These are phyloP conservation scores for Hanseniaspora vineae DNA, from an alignment of 805 yeast species.

Conservation along the genomic window DNA sequence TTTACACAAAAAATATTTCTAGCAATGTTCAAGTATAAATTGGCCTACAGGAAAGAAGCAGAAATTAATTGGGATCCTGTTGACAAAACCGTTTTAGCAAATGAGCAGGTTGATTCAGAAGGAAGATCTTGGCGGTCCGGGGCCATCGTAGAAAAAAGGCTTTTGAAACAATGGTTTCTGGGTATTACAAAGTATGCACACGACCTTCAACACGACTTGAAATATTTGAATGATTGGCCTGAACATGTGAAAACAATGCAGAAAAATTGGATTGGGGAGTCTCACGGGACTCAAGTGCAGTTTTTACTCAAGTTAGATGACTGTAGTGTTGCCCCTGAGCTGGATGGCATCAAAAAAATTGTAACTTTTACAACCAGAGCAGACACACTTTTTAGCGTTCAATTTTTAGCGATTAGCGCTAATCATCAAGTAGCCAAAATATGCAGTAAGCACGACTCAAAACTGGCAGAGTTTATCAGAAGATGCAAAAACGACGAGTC, in stretches of 20 bases:
- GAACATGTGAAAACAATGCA: constrained; percentile 83
- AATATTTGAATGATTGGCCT: constrained; percentile 66
- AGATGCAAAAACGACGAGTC: constrained; percentile 17
- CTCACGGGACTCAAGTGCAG: constrained; percentile 60
- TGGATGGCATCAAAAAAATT: constrained; percentile 15
- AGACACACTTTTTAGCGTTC: constrained; percentile 76
- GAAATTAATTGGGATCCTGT: constrained; percentile 97
- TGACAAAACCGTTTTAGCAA: constrained; percentile 88
- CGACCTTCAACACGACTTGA: constrained; percentile 52
- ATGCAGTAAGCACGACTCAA: constrained; percentile 25
- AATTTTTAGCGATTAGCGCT: constrained; percentile 65
- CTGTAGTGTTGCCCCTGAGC: constrained; percentile 9
- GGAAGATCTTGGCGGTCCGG: constrained; percentile 98
- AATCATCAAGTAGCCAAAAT: constrained; percentile 49
- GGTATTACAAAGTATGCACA: constrained; percentile 76
- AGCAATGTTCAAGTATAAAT: constrained; percentile 55
- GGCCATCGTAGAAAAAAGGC: constrained; percentile 74
- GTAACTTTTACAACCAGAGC: constrained; percentile 77
- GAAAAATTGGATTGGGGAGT: constrained; percentile 84
- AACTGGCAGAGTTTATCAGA: constrained; percentile 35
- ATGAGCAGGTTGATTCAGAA: constrained; percentile 85
- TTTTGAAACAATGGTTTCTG: constrained; percentile 85
- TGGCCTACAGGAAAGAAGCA: constrained; percentile 78
- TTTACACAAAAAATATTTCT: constrained; percentile 87
- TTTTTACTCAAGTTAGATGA: constrained; percentile 24